Conservation (phyloP, 129 eudicot genomes). For the Saussurea involucrata region DNA sequence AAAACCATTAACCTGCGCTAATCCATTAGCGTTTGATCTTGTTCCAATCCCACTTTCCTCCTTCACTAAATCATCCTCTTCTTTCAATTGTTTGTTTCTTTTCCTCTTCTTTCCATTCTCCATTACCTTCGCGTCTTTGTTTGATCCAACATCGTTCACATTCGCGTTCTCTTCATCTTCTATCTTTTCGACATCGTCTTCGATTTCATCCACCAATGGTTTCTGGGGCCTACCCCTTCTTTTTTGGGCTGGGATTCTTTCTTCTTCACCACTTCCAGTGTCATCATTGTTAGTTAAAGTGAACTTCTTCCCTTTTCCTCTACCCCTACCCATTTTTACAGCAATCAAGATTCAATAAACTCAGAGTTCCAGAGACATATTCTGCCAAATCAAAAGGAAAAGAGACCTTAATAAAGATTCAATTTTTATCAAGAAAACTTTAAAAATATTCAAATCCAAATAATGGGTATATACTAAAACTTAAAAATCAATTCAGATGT, state of each 20-base stretch:
- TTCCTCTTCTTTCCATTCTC: constrained; percentile 59
- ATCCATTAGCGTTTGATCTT: constrained; percentile 29
- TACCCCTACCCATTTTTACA: constrained; percentile 67
- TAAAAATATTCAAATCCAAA: neutral
- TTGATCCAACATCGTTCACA: constrained; percentile 13
- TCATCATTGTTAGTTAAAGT: constrained; percentile 54
- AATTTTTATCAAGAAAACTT: neutral
- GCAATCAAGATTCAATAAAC: constrained; percentile 25
- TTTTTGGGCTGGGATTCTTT: constrained; percentile 62
- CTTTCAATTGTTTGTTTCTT: constrained; percentile 39
- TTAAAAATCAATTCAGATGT: neutral
- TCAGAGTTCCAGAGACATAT: constrained; percentile 10
- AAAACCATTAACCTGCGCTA: constrained; percentile 47
- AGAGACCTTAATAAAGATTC: neutral
- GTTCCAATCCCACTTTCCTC: constrained; percentile 44
- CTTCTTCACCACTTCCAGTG: constrained; percentile 69
- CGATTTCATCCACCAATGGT: constrained; percentile 46
- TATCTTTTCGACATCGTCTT: constrained; percentile 38
- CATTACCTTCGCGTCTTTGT: constrained; percentile 19
- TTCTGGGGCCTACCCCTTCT: constrained; percentile 77
- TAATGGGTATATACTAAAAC: constrained; percentile 2
- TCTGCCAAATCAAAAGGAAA: constrained; percentile 30
- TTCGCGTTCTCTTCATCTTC: constrained; percentile 46
- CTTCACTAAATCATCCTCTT: constrained; percentile 32
- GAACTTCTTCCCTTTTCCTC: constrained; percentile 62